Percentiles rank a stretch among this genome's conserved stretches.
phyloP scores from a whole-genome alignment of 208 protist species.

The Crithidia acanthocephali region DNA sequence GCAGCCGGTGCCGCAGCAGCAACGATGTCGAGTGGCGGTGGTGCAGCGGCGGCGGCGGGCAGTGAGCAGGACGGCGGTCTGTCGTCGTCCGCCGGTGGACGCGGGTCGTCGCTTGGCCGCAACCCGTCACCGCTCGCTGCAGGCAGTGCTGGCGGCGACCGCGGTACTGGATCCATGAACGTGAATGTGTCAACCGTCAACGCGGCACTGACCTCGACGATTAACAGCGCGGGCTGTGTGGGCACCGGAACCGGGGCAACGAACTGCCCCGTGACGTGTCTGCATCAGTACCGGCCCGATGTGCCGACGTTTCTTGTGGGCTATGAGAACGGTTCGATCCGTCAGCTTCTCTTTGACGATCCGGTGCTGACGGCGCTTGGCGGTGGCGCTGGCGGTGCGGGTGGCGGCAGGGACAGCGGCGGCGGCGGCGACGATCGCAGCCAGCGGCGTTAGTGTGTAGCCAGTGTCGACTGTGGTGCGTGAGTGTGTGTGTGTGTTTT shows the following conservation, averaged over 20 bases:
- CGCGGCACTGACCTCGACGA: conserved; percentile 4
- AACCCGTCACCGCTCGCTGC: background rate
- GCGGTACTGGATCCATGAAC: background rate
- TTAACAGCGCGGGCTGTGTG: conserved; percentile 7
- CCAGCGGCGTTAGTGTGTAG: conserved; percentile 12
- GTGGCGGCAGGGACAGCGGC: conserved; percentile 16
- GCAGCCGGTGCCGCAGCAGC: background rate
- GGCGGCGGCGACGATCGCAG: conserved; percentile 14
- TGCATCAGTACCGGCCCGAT: conserved; percentile 61
- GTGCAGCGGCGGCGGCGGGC: background rate
- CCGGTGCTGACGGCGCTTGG: conserved; percentile 13
- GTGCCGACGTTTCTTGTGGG: conserved; percentile 81
- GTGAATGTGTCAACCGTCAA: background rate
- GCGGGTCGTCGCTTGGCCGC: background rate
- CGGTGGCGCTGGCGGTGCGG: conserved; percentile 2
- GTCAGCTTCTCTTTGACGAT: conserved; percentile 64
- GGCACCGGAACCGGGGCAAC: conserved; percentile 10
- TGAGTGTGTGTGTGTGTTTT: no score
- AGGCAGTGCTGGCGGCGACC: background rate
- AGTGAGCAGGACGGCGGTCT: background rate
- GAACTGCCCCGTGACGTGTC: conserved; percentile 60
- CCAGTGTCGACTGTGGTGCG: no score
- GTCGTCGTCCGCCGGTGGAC: background rate
- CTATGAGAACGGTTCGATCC: conserved; percentile 58
- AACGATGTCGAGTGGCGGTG: background rate